Evolutionary conservation across 306 rosid genomes (phyloP).

Genomic region (Coriaria nepalensis): DNA sequence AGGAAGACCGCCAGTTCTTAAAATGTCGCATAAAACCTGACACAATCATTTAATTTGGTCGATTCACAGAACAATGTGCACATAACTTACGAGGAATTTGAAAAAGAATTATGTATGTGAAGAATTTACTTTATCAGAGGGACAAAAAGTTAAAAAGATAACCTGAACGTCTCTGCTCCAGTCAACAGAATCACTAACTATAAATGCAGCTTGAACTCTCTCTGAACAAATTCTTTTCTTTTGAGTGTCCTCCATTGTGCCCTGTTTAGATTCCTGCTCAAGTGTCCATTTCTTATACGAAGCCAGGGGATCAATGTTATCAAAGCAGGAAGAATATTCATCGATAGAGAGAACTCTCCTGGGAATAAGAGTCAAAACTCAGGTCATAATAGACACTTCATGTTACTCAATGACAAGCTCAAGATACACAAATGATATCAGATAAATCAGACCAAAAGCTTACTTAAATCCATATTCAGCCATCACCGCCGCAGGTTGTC

Average conservation of each 20-base stretch:
- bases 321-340: slow-evolving; percentile 68
- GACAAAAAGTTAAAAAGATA: slow-evolving; percentile 6
- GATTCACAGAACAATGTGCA: too few species aligned
- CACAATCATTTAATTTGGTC: slow-evolving; percentile 8
- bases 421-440: slow-evolving; percentile 1
- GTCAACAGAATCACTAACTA: slow-evolving; percentile 84
- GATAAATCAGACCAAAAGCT: slow-evolving; percentile 17
- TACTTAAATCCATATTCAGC: slow-evolving; percentile 78
- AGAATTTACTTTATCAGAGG: neutral
- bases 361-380: slow-evolving; percentile 17
- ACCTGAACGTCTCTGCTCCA: slow-evolving; percentile 99
- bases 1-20: slow-evolving; percentile 88
- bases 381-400: slow-evolving; percentile 1
- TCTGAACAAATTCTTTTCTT: slow-evolving; percentile 35
- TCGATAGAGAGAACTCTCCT: slow-evolving; percentile 77
- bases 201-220: slow-evolving; percentile 72
- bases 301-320: slow-evolving; percentile 74
- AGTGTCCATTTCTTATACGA: slow-evolving; percentile 68
- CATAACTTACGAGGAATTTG: too few species aligned
- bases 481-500: slow-evolving; percentile 88
- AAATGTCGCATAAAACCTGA: slow-evolving; percentile 84
- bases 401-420: slow-evolving; percentile 1
- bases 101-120: slow-evolving; percentile 1
- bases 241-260: slow-evolving; percentile 17
- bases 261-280: slow-evolving; percentile 18